These are phyloP conservation scores for Phytophthora brassicae DNA, from an alignment of 352 stramenopile genomes.

Conservation along the genomic window DNA sequence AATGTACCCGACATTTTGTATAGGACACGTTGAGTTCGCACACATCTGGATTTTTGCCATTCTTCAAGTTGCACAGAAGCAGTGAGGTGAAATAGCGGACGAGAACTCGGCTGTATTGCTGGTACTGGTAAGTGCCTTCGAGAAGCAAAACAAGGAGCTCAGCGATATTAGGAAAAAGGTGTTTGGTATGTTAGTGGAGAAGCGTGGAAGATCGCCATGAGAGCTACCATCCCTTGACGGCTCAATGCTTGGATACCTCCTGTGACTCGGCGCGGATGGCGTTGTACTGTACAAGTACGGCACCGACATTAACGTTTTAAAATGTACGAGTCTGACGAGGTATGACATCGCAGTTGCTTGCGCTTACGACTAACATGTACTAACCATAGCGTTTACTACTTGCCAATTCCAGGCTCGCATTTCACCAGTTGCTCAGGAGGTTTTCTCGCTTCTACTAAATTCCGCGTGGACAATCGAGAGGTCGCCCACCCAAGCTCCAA, in stretches of 20 bases:
- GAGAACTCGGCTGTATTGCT: neutral
- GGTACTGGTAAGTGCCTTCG: neutral
- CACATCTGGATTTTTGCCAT: conserved; percentile 2
- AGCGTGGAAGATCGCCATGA: conserved; percentile 3
- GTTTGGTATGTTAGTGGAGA: neutral
- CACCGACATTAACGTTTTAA: conserved; percentile 6
- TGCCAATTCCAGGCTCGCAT: neutral
- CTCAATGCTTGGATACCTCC: conserved; percentile 1
- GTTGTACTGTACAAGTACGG: neutral
- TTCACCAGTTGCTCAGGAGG: neutral
- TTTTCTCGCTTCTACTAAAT: conserved; percentile 6
- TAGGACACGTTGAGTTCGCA: neutral
- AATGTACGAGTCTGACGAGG: conserved; percentile 1
- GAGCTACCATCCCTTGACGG: neutral
- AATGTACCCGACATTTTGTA: conserved; percentile 7
- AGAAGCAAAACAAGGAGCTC: neutral
- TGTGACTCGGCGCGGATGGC: neutral
- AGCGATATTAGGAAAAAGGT: neutral
- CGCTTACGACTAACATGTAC: neutral
- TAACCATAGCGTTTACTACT: neutral
- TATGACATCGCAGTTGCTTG: neutral
- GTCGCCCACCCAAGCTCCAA: neutral
- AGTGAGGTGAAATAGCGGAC: too few relatives aligned
- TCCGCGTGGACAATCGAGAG: neutral
- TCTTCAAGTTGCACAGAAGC: neutral